Conservation (phyloP, 2,329 filamentous ascomycete species). For the Aspergillus glaucus region DNA sequence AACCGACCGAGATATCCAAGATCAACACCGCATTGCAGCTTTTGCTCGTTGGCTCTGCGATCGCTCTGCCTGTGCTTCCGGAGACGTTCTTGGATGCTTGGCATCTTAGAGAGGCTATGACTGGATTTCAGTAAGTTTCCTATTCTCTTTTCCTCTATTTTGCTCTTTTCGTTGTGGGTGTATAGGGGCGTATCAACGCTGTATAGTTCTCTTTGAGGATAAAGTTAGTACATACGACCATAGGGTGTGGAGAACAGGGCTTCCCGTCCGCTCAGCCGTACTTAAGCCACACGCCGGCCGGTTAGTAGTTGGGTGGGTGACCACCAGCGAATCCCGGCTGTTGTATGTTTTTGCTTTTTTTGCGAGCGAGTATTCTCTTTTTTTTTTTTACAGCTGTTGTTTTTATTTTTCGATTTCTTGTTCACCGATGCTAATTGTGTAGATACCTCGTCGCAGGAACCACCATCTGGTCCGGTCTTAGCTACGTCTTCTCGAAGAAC, state of each 20-base stretch:
- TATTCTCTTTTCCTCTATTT: constrained; percentile 3
- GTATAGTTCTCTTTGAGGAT: constrained; percentile 9
- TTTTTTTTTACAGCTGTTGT: constrained; percentile 3
- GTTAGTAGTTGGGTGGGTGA: constrained; percentile 46
- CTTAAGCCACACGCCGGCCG: constrained; percentile 43
- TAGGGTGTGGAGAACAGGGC: constrained; percentile 44
- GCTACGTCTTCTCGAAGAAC: constrained; percentile 85
- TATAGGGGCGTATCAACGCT: background rate
- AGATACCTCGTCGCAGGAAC: constrained; percentile 82
- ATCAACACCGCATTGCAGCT: constrained; percentile 92
- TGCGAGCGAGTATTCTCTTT: constrained; percentile 1
- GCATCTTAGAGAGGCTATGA: constrained; percentile 58
- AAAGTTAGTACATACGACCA: constrained; percentile 35
- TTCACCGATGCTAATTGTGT: constrained; percentile 17
- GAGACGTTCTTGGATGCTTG: constrained; percentile 48
- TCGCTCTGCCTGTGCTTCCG: constrained; percentile 68
- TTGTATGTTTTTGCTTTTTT: constrained; percentile 34
- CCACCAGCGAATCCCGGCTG: constrained; percentile 44
- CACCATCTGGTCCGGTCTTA: constrained; percentile 87
- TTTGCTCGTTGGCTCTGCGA: constrained; percentile 75
- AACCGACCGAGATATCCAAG: constrained; percentile 42
- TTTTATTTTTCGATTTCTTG: background rate
- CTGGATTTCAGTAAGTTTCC: constrained; percentile 38
- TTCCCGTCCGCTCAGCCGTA: constrained; percentile 46
- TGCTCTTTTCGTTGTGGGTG: background rate